Percentiles rank a stretch among this genome's conserved stretches.
Conservation (phyloP, 2,329 filamentous ascomycete species). For the Cytospora piceicola region DNA sequence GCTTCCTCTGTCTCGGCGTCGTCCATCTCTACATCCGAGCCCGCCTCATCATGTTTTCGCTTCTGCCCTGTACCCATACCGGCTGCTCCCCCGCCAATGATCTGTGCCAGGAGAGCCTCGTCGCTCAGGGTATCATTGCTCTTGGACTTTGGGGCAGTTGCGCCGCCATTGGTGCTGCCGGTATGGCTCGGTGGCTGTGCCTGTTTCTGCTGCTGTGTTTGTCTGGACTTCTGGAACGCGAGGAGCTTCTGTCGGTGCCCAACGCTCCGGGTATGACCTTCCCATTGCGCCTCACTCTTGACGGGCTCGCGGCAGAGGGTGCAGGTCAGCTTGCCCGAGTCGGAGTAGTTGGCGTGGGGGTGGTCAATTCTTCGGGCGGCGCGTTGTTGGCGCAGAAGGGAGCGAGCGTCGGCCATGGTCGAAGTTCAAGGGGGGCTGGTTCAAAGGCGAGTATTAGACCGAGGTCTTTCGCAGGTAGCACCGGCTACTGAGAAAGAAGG, state of each 20-base stretch:
- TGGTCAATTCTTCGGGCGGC: constrained; percentile 74
- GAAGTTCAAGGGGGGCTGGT: neutral
- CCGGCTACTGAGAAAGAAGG: neutral
- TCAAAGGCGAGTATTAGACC: constrained; percentile 7
- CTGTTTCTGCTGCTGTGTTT: constrained; percentile 34
- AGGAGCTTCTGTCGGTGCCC: constrained; percentile 49
- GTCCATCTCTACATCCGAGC: constrained; percentile 42
- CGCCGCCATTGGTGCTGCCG: constrained; percentile 29
- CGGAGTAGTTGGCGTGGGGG: constrained; percentile 69
- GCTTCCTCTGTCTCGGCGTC: constrained; percentile 39
- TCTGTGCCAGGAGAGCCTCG: constrained; percentile 33
- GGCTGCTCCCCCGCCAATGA: constrained; percentile 15
- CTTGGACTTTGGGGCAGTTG: constrained; percentile 27
- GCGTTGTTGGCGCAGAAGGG: constrained; percentile 78
- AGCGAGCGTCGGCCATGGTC: constrained; percentile 76
- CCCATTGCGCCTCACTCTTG: constrained; percentile 70
- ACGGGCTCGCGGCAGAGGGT: constrained; percentile 66
- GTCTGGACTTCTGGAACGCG: constrained; percentile 31
- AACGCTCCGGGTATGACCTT: constrained; percentile 59
- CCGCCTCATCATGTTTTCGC: constrained; percentile 38
- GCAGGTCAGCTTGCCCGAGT: constrained; percentile 69
- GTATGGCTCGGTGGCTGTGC: constrained; percentile 20
- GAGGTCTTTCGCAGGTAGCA: neutral
- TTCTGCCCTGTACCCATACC: constrained; percentile 32
- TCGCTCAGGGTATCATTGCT: constrained; percentile 36